Evolutionary conservation across 306 rosid genomes (phyloP).

Genomic region (Prunus mira): DNA sequence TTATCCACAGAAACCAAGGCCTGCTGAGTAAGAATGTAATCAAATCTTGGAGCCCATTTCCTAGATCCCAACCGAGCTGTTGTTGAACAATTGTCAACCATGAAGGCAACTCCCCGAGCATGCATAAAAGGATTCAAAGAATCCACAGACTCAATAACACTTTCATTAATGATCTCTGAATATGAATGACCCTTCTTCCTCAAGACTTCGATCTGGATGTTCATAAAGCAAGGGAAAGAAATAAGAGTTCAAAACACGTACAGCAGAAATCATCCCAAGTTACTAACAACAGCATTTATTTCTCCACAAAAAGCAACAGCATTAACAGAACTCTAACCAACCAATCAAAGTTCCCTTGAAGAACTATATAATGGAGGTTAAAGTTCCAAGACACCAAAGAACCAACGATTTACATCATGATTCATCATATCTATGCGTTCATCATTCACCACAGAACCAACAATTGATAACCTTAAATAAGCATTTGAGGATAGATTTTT

Average conservation of each 20-base stretch:
- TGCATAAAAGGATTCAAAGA: conserved; percentile 99
- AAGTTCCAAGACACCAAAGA: background rate
- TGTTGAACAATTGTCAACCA: conserved; percentile 98
- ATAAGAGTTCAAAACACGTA: background rate
- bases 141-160: conserved; percentile 92
- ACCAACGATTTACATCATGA: background rate
- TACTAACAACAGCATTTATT: background rate
- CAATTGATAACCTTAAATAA: background rate
- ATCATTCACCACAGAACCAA: background rate
- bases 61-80: conserved; percentile 98
- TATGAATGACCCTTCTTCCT: conserved; percentile 98
- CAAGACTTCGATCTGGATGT: conserved; percentile 80
- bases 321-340: background rate
- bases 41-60: conserved; percentile 98
- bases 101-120: conserved; percentile 98
- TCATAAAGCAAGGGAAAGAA: background rate
- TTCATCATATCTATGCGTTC: too few species aligned
- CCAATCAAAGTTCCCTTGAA: too few species aligned
- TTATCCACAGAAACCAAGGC: conserved; percentile 90
- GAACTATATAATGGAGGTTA: too few species aligned
- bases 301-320: background rate
- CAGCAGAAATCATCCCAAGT: background rate
- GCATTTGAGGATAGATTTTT: background rate
- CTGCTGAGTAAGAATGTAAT: conserved; percentile 84
- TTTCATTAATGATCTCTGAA: conserved; percentile 93